Conservation (phyloP, 345 rosid genomes). For the Murraya paniculata region DNA sequence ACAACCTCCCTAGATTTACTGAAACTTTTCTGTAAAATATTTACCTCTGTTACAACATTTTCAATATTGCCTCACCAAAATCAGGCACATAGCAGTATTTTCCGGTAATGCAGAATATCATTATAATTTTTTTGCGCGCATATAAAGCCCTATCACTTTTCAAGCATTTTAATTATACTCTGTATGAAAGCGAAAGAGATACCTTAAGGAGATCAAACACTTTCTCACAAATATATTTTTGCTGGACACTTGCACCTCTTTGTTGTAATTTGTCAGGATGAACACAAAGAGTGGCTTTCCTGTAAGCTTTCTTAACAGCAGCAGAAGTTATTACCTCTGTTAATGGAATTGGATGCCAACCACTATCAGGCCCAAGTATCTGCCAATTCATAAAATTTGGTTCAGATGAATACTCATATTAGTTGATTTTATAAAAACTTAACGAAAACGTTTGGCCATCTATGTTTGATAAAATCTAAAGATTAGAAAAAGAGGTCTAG, state of each 20-base stretch:
- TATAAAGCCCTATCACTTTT: not conserved
- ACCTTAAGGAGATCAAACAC: slow-evolving; percentile 98
- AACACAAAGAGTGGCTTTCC: slow-evolving; percentile 97
- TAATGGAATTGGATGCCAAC: slow-evolving; percentile 95
- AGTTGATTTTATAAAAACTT: not conserved
- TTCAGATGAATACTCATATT: not conserved
- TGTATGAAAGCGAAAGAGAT: not conserved
- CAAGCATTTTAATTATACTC: not conserved
- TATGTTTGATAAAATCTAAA: not conserved
- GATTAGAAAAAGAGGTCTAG: not conserved
- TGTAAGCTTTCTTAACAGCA: slow-evolving; percentile 92
- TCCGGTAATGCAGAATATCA: not conserved
- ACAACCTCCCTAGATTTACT: not conserved
- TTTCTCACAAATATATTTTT: slow-evolving; percentile 89
- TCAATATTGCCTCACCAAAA: not conserved
- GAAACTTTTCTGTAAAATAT: not conserved
- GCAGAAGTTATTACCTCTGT: slow-evolving; percentile 93
- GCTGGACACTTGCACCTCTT: slow-evolving; percentile 89
- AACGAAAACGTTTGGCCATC: not conserved
- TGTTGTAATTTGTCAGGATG: slow-evolving; percentile 98
- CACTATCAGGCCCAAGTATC: slow-evolving; percentile 86
- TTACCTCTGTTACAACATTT: not conserved
- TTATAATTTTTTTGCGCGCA: not conserved
- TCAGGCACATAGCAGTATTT: not conserved
- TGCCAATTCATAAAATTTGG: slow-evolving; percentile 29